phyloP scores from a whole-genome alignment of 2,329 filamentous ascomycete species.

The Talaromyces sp. region DNA sequence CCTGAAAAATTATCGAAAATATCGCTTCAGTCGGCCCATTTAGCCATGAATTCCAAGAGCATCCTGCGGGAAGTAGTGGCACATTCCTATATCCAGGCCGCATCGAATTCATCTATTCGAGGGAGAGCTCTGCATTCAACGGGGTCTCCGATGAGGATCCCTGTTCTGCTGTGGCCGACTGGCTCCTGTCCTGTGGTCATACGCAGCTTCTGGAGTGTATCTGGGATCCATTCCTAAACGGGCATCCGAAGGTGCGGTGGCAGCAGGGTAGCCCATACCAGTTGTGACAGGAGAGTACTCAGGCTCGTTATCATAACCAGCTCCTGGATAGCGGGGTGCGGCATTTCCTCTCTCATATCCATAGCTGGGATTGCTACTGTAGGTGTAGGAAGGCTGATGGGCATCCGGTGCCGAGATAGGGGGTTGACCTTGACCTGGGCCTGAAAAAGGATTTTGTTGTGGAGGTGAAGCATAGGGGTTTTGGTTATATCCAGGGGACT shows the following conservation, averaged over 20 bases:
- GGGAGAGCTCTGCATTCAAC: conserved; percentile 24
- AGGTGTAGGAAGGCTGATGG: conserved; percentile 38
- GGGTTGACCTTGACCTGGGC: conserved; percentile 33
- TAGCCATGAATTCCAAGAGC: conserved; percentile 3
- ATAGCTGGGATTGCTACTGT: conserved; percentile 33
- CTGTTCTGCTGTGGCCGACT: conserved; percentile 41
- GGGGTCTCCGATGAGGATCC: conserved; percentile 37
- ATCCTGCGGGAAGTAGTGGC: neutral
- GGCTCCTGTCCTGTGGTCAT: conserved; percentile 30
- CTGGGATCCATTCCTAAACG: conserved; percentile 45
- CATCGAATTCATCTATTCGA: neutral
- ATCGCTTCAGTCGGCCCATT: conserved; percentile 2
- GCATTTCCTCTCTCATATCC: conserved; percentile 39
- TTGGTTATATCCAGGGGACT: conserved; percentile 24
- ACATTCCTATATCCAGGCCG: conserved; percentile 2
- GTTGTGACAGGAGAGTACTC: conserved; percentile 42
- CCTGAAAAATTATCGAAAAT: conserved; percentile 10
- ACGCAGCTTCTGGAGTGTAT: conserved; percentile 40
- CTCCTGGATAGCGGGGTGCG: conserved; percentile 42
- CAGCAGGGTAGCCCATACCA: conserved; percentile 38
- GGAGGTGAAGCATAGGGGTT: conserved; percentile 34
- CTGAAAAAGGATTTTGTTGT: conserved; percentile 21
- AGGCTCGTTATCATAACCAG: conserved; percentile 41
- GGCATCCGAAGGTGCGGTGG: conserved; percentile 40
- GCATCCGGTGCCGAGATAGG: conserved; percentile 39